Conservation (phyloP, 305 asterid genomes). For the Fraxinus albicans region DNA sequence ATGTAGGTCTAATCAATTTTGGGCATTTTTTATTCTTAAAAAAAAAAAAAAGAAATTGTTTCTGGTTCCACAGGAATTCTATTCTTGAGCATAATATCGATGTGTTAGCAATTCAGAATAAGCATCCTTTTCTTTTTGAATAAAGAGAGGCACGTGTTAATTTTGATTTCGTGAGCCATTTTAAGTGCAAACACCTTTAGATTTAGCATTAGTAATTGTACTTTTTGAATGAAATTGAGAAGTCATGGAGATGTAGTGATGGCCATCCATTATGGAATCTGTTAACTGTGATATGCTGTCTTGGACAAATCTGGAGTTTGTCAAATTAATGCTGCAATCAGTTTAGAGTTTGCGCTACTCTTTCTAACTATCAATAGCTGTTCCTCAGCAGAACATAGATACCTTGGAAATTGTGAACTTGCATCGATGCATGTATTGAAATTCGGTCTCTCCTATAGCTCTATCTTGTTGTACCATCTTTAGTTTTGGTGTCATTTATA, state of each 20-base stretch:
- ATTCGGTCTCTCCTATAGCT: constrained; percentile 4
- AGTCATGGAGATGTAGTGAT: not conserved
- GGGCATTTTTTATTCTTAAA: not conserved
- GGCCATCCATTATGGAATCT: not conserved
- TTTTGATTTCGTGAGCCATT: not conserved
- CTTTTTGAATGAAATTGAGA: not conserved
- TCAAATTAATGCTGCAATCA: not conserved
- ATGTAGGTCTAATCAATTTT: not conserved
- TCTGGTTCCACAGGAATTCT: not conserved
- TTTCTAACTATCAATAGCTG: constrained; percentile 1
- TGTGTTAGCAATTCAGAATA: not conserved
- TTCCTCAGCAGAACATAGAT: not conserved
- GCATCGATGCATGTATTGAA: constrained; percentile 13
- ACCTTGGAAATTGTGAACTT: constrained; percentile 13
- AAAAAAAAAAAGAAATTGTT: not conserved
- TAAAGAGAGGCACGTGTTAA: not conserved
- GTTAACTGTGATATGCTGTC: not conserved
- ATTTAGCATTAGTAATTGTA: not conserved
- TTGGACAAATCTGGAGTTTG: not conserved
- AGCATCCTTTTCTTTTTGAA: not conserved
- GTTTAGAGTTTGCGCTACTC: not conserved
- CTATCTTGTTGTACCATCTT: constrained; percentile 5
- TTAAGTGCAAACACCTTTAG: not conserved
- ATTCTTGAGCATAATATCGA: not conserved
- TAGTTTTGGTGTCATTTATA: constrained; percentile 17